Evolutionary conservation across 306 rosid species (phyloP).

Genomic region (Herpetospermum pedunculosum): DNA sequence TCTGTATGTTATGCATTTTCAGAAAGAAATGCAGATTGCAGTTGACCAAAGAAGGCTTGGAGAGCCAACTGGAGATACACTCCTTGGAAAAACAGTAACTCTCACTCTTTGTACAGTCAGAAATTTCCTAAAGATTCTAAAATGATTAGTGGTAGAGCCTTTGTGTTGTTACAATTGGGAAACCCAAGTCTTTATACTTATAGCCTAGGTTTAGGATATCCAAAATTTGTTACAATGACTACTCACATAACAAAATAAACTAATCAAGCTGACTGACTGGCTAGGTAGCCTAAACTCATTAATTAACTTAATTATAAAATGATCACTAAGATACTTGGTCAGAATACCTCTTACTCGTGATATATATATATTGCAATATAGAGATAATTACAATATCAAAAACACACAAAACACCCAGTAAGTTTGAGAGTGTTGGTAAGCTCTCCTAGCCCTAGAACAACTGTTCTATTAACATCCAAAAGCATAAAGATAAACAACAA

Average conservation of each 20-base stretch:
- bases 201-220: not conserved
- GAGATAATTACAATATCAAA: no score
- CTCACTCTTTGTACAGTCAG: not conserved
- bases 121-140: not conserved
- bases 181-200: not conserved
- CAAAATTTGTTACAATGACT: not conserved
- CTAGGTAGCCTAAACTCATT: not conserved
- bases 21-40: conserved; percentile 66
- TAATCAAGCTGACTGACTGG: not conserved
- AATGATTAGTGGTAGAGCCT: not conserved
- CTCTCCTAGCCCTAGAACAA: no score
- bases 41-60: conserved; percentile 63
- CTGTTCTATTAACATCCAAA: no score
- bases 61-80: conserved; percentile 59
- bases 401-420: no score
- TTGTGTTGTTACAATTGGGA: not conserved
- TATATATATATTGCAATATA: no score
- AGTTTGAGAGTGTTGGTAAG: no score
- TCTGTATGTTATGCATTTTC: conserved; percentile 9
- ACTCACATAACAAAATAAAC: not conserved
- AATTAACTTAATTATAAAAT: not conserved
- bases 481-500: no score
- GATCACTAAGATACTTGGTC: not conserved
- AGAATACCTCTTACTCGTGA: no score
- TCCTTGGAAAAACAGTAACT: conserved; percentile 79